phyloP scores from a whole-genome alignment of 2,329 filamentous ascomycete genomes.

The Fusarium subglutinans region DNA sequence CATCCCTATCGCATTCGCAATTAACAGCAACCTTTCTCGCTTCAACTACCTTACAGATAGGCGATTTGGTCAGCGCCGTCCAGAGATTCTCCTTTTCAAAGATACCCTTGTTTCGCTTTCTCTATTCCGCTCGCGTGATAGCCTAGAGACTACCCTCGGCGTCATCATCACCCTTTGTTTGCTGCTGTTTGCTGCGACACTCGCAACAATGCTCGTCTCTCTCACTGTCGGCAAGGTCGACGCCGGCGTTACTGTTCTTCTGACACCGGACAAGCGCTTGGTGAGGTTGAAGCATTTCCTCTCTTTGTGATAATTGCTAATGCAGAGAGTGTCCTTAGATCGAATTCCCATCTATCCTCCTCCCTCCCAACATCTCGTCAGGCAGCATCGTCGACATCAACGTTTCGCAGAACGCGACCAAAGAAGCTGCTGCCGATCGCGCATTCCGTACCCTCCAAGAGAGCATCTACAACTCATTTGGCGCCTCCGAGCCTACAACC shows the following conservation, averaged over 20 bases:
- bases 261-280: slow-evolving; percentile 96
- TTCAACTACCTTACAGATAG: neutral
- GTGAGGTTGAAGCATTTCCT: slow-evolving; percentile 62
- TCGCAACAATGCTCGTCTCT: slow-evolving; percentile 84
- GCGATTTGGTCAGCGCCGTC: neutral
- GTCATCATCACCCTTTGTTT: slow-evolving; percentile 8
- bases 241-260: slow-evolving; percentile 93
- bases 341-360: slow-evolving; percentile 96
- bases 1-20: slow-evolving; percentile 10
- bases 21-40: slow-evolving; percentile 7
- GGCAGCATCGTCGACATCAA: slow-evolving; percentile 98
- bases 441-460: slow-evolving; percentile 88
- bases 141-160: neutral
- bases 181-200: slow-evolving; percentile 29
- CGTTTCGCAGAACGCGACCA: slow-evolving; percentile 83
- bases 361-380: slow-evolving; percentile 93
- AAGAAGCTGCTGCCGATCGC: slow-evolving; percentile 78
- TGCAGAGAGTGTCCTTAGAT: slow-evolving; percentile 67
- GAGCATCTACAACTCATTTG: slow-evolving; percentile 87
- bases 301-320: slow-evolving; percentile 27
- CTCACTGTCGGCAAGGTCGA: slow-evolving; percentile 99
- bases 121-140: slow-evolving; percentile 3
- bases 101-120: slow-evolving; percentile 5
- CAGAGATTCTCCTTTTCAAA: neutral
- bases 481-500: slow-evolving; percentile 77